Evolutionary conservation across 2,329 filamentous ascomycete species (phyloP).

Genomic region (Penicillium janthinellum): DNA sequence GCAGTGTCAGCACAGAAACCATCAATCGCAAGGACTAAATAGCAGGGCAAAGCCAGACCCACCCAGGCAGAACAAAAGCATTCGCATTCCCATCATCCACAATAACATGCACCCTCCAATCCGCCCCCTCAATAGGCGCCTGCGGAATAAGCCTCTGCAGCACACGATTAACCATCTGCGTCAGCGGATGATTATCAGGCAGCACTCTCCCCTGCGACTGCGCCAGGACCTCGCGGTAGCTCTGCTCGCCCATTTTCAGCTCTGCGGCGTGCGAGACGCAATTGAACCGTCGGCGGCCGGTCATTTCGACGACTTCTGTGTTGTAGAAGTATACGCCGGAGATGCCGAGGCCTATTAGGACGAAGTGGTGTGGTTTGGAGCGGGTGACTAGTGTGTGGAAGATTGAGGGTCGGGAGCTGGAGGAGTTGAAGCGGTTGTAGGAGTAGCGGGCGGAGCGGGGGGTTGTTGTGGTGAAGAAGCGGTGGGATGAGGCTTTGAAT

Average conservation of each 20-base stretch:
- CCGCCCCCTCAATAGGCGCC: conserved; percentile 46
- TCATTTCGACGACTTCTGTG: conserved; percentile 56
- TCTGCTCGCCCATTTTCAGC: conserved; percentile 43
- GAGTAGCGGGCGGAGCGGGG: conserved; percentile 5
- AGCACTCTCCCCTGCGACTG: conserved; percentile 53
- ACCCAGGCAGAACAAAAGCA: conserved; percentile 65
- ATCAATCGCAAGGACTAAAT: too few relatives aligned
- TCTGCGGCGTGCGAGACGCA: conserved; percentile 52
- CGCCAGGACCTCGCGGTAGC: conserved; percentile 52
- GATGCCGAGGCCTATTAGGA: conserved; percentile 43
- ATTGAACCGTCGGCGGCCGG: conserved; percentile 62
- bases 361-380: conserved; percentile 32
- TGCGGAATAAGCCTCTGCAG: conserved; percentile 57
- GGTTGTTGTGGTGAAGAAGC: conserved; percentile 15
- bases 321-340: conserved; percentile 58
- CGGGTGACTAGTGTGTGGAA: conserved; percentile 20
- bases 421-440: conserved; percentile 26
- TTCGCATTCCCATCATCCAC: conserved; percentile 52
- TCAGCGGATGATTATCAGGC: conserved; percentile 52
- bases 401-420: conserved; percentile 10
- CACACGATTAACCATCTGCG: conserved; percentile 54
- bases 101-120: conserved; percentile 64
- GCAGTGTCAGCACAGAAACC: conserved; percentile 2
- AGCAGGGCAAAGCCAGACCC: background rate
- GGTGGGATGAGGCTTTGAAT: background rate